Evolutionary conservation across 305 asterid species (phyloP), one percentile per base, ranked within the genome.

Genomic region (Solanum hybrid): DNA sequence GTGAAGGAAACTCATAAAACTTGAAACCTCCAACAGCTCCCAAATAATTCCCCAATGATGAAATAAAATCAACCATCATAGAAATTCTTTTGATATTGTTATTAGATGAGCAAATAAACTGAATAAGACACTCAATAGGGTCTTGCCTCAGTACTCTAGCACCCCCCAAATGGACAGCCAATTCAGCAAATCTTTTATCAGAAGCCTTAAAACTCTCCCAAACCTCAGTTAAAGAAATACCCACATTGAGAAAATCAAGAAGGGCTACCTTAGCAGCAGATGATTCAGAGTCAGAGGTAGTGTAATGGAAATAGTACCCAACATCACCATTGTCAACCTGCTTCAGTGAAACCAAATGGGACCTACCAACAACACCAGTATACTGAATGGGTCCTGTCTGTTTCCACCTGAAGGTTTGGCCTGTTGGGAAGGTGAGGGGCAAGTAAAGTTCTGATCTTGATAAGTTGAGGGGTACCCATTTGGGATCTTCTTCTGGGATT

Each of bases 381-480:
- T 89, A 97, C 85, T 95, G 98, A 36, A 89, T 89, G 5, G 96
- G 94, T 66, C 95, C 98, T 32, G 99, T 96, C 82, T 93, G 92
- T 92, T 91, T 97, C 98, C 98, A 97, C 90, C 98, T 93, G 95
- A 97, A 97, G 4, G 98, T 96, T 90, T 96, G 99, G 73, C 99
- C 99, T 13, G 99, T 97, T 84, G 99, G 99, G 90, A 96, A 95
- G 29, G 98, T 96, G 90, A 96, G 97, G 78, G 99, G 98, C 88
- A 97, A 89, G 91, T 94, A 94, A 87, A 97, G 96, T 91, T 96
- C 99, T 40, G 97, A 90, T 89, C 93, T 97, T 88, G 89, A 88
- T 34, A 94, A 90, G 86, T 91, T 92, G 27, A 95, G 93, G 89
- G 96, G 95, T 15, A 92, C 92, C 98, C 97, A 97, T 6, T 91